These are phyloP conservation scores for Dothistroma pini DNA, from an alignment of 2,329 filamentous ascomycete genomes.

Conservation along the genomic window DNA sequence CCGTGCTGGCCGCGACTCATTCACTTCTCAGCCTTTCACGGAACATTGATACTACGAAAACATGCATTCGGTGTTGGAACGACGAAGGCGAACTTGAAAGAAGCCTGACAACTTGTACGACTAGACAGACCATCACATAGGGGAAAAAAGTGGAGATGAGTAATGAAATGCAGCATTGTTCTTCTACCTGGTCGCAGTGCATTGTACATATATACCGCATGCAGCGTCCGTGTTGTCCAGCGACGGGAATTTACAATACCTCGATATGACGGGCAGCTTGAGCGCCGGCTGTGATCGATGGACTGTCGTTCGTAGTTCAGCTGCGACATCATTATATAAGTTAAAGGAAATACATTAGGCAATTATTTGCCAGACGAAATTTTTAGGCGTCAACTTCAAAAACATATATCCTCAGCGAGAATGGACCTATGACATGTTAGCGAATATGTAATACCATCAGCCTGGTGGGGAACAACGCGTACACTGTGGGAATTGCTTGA, in stretches of 20 bases:
- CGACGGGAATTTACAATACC: no score
- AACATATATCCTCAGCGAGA: not conserved
- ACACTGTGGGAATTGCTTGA: not conserved
- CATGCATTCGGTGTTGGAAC: not conserved
- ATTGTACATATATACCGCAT: not conserved
- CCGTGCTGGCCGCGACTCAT: not conserved
- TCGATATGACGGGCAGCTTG: no score
- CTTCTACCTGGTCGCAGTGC: not conserved
- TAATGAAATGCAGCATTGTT: not conserved
- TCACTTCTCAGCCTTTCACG: constrained; percentile 1
- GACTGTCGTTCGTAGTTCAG: no score
- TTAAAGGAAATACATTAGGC: no score
- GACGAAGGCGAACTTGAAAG: not conserved
- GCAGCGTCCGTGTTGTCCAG: no score
- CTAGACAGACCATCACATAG: not conserved
- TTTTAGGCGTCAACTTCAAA: not conserved
- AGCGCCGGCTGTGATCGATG: no score
- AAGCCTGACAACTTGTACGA: not conserved
- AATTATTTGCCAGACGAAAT: no score
- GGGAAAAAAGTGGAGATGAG: not conserved
- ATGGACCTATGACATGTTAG: no score
- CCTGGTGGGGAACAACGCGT: no score
- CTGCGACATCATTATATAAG: no score
- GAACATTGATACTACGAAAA: no score
- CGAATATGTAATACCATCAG: no score